Conservation (phyloP, 2,329 filamentous ascomycete genomes). For the Parastagonospora avenae region DNA sequence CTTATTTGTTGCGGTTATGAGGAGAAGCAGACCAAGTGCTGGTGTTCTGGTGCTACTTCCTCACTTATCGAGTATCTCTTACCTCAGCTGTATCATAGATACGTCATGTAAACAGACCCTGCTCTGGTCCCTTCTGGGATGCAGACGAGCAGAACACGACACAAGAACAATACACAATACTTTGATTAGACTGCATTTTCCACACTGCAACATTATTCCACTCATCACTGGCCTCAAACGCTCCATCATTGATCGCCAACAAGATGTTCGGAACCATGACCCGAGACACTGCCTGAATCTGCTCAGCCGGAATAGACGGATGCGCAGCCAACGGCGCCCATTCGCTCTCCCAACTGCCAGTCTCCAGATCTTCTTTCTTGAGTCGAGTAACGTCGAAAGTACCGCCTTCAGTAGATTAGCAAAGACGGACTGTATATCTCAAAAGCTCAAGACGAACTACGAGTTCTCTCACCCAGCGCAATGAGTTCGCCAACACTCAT, state of each 20-base stretch:
- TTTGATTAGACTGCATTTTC: no score
- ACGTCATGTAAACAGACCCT: no score
- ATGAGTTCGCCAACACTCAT: conserved; percentile 10
- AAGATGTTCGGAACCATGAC: conserved; percentile 28
- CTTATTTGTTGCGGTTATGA: no score
- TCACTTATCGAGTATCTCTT: no score
- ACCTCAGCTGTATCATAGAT: no score
- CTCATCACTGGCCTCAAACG: conserved; percentile 49
- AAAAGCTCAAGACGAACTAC: conserved; percentile 9
- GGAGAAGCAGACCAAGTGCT: no score
- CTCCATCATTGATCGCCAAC: conserved; percentile 42
- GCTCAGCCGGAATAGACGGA: conserved; percentile 39
- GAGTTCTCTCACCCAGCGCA: conserved; percentile 18
- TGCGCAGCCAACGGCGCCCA: conserved; percentile 46
- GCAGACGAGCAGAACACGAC: no score
- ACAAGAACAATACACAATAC: no score
- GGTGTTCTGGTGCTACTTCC: no score
- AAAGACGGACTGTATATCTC: not conserved
- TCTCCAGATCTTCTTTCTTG: conserved; percentile 50
- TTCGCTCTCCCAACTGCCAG: conserved; percentile 30
- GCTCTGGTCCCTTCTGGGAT: no score
- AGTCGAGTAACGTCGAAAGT: conserved; percentile 52
- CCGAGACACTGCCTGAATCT: conserved; percentile 40
- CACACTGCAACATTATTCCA: no score
- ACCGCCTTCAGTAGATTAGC: conserved; percentile 33